These are phyloP conservation scores for Hirsutella minnesotensis DNA, from an alignment of 2,329 filamentous ascomycete species.

Conservation along the genomic window DNA sequence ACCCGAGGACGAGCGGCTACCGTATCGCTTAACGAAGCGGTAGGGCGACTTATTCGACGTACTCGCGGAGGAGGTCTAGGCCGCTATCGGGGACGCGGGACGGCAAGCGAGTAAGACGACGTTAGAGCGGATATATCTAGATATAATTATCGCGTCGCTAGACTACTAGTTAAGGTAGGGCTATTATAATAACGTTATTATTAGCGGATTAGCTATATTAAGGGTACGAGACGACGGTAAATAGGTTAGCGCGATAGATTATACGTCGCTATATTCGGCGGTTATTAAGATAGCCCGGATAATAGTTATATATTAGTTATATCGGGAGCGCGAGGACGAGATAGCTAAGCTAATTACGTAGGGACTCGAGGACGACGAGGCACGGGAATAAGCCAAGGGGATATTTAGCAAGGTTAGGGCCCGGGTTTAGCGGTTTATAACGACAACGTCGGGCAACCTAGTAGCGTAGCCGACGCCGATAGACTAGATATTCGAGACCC, in stretches of 20 bases:
- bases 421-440: conserved; percentile 8
- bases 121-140: not conserved
- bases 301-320: conserved; percentile 6
- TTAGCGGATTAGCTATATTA: conserved; percentile 5
- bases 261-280: conserved; percentile 7
- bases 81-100: not conserved
- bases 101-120: not conserved
- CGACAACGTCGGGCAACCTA: not conserved
- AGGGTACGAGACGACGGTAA: conserved; percentile 4
- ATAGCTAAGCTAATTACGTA: not conserved
- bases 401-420: conserved; percentile 3
- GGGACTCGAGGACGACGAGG: conserved; percentile 1
- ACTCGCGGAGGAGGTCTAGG: not conserved
- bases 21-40: not conserved
- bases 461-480: conserved; percentile 2
- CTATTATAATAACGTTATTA: conserved; percentile 6
- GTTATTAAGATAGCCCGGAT: conserved; percentile 7
- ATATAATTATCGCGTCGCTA: not conserved
- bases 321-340: conserved; percentile 3
- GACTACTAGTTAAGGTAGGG: not conserved
- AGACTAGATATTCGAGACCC: conserved; percentile 7
- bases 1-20: not conserved
- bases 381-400: not conserved
- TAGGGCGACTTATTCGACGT: not conserved
- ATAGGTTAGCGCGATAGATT: conserved; percentile 1